Evolutionary conservation across 2,329 filamentous ascomycete species (phyloP).

Genomic region (Tolypocladium pustulatum): DNA sequence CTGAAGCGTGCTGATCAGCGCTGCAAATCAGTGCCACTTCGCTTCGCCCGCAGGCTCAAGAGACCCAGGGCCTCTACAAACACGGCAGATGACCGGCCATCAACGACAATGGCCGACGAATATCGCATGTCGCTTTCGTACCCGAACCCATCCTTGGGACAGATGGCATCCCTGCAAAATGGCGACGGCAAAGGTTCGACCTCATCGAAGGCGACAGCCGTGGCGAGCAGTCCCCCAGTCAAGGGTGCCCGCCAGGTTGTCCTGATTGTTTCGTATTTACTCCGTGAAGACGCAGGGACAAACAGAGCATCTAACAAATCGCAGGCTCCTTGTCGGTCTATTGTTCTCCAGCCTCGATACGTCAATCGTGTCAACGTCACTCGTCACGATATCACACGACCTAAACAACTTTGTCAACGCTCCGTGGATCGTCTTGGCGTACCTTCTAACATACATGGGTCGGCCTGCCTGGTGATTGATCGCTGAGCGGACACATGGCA

Average conservation of each 20-base stretch:
- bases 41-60: not conserved
- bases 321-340: conserved; percentile 39
- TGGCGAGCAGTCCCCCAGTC: not conserved
- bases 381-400: conserved; percentile 45
- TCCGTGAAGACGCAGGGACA: no score
- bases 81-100: not conserved
- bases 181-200: not conserved
- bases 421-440: conserved; percentile 45
- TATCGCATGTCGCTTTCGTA: conserved; percentile 8
- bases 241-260: conserved; percentile 13
- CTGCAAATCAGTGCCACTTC: not conserved
- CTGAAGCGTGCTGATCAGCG: not conserved
- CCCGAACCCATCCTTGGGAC: conserved; percentile 12
- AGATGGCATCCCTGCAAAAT: conserved; percentile 7
- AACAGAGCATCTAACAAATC: conserved; percentile 5
- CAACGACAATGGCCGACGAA: conserved; percentile 1
- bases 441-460: conserved; percentile 48
- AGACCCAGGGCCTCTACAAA: not conserved
- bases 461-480: conserved; percentile 4
- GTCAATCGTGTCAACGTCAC: conserved; percentile 47
- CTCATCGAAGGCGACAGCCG: not conserved
- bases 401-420: conserved; percentile 39
- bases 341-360: conserved; percentile 48
- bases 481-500: not conserved
- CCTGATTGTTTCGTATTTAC: conserved; percentile 24